phyloP scores from a whole-genome alignment of 1,139 yeast species.

The Pichia sp. region DNA sequence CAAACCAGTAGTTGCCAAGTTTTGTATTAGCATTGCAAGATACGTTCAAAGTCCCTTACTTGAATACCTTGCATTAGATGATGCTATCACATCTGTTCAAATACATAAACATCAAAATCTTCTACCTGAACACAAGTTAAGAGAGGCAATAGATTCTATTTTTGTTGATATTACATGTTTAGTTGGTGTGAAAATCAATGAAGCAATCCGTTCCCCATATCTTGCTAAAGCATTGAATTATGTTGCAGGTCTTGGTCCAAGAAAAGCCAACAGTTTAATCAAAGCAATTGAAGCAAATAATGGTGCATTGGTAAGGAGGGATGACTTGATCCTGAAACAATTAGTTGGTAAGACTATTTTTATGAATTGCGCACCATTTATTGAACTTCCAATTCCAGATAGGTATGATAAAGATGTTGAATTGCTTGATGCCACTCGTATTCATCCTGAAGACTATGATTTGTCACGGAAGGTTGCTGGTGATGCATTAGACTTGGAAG shows the following conservation, averaged over 20 bases:
- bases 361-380: constrained; percentile 86
- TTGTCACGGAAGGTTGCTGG: constrained; percentile 96
- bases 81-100: constrained; percentile 61
- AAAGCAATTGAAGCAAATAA: constrained; percentile 76
- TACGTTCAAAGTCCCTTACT: constrained; percentile 84
- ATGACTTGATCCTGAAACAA: constrained; percentile 73
- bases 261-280: constrained; percentile 83
- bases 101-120: constrained; percentile 73
- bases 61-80: constrained; percentile 78
- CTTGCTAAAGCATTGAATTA: constrained; percentile 65
- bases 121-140: constrained; percentile 56
- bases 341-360: constrained; percentile 75
- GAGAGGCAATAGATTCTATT: constrained; percentile 66
- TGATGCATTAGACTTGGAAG: constrained; percentile 93
- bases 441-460: constrained; percentile 96
- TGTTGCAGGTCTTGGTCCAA: constrained; percentile 89
- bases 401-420: constrained; percentile 56
- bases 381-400: constrained; percentile 71
- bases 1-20: constrained; percentile 73
- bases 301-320: constrained; percentile 58
- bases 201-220: constrained; percentile 71
- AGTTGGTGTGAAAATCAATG: constrained; percentile 91
- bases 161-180: constrained; percentile 86
- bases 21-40: constrained; percentile 84
- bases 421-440: constrained; percentile 85